Evolutionary conservation across 441 rosid genomes (phyloP), one percentile per base, ranked within the genome.

Genomic region (Mallotus japonicus): DNA sequence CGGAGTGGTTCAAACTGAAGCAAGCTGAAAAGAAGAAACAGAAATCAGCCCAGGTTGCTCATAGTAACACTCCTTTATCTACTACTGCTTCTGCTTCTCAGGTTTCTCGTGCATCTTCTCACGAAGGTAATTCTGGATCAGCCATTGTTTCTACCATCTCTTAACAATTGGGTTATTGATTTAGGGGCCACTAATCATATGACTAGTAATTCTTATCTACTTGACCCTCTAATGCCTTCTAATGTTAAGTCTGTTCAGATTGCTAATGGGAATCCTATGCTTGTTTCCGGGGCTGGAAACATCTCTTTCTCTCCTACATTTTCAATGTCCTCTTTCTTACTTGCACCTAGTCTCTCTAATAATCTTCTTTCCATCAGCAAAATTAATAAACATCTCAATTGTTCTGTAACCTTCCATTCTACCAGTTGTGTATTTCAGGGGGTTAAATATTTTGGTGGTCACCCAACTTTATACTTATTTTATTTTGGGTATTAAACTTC

Each of bases 311-410:
- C 59, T 37, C 59, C 50, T 7, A 32, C 47, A 12, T 16, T 71
- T 8, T 61, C 50, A 4, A 46, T 71, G 44, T 28, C 32, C 0
- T 46, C 0, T 20, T 15, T 32, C 50, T 32, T 60, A 44, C 47
- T 59, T 47, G 28, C 57, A 20, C 74, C 19, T 14, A 1, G 5
- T n/a, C 28, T 32, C 20, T 49, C 65, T 28, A 34, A 67, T 34
- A 53, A 32, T 67, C 71, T 67, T 53, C 60, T 67, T 40, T 67
- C 20, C 8, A 42, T 69, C 1, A 69, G 15, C 15, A 40, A 69
- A 2, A 58, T 69, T 22, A 46, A 64, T 2, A 42, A 62, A n/a
- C 8, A 22, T 46, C 34, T 49, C 7, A 61, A 50, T 62, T 50
- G 28, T 62, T 49, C 0, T 49, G 16, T 13, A 61, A 61, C 3